A percentile compares a stretch with the other conserved stretches of the same genome.
Evolutionary conservation across 441 rosid genomes (phyloP).

Genomic region (Oxalis stricta): DNA sequence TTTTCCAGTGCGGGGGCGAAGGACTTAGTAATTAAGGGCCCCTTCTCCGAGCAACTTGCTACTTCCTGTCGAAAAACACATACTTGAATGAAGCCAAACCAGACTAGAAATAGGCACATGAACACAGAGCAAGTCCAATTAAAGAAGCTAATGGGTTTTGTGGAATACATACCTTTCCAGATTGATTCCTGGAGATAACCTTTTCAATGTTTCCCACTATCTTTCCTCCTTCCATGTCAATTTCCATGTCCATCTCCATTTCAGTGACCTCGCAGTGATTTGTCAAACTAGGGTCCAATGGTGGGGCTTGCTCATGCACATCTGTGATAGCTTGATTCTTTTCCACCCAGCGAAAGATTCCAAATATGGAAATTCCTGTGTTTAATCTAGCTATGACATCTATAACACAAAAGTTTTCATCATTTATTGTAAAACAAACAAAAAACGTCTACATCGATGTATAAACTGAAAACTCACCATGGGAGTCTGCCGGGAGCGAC

Average conservation of each 20-base stretch:
- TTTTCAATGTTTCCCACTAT: slow-evolving; percentile 11
- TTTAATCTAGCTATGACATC: slow-evolving; percentile 13
- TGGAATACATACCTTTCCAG: not conserved
- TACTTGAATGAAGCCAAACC: too few species aligned
- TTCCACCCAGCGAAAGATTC: slow-evolving; percentile 17
- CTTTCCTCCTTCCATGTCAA: slow-evolving; percentile 28
- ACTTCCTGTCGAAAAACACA: too few species aligned
- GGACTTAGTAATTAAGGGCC: too few species aligned
- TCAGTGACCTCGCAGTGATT: slow-evolving; percentile 7
- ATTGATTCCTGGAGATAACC: slow-evolving; percentile 10
- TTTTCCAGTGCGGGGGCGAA: too few species aligned
- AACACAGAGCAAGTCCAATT: too few species aligned
- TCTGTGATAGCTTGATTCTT: slow-evolving; percentile 1
- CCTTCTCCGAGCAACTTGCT: too few species aligned
- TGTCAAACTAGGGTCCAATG: too few species aligned
- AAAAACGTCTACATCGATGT: not conserved
- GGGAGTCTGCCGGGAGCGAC: slow-evolving; percentile 27
- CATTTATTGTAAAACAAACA: not conserved
- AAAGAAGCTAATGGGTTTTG: too few species aligned
- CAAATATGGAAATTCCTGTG: slow-evolving; percentile 24
- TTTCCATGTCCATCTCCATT: slow-evolving; percentile 28
- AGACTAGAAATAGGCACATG: too few species aligned
- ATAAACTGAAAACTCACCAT: slow-evolving; percentile 24
- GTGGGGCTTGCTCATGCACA: not conserved
- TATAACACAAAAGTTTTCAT: slow-evolving; percentile 5